These are phyloP conservation scores for Waltiozyma sp. DNA, from an alignment of 1,139 yeast species.

Conservation along the genomic window DNA sequence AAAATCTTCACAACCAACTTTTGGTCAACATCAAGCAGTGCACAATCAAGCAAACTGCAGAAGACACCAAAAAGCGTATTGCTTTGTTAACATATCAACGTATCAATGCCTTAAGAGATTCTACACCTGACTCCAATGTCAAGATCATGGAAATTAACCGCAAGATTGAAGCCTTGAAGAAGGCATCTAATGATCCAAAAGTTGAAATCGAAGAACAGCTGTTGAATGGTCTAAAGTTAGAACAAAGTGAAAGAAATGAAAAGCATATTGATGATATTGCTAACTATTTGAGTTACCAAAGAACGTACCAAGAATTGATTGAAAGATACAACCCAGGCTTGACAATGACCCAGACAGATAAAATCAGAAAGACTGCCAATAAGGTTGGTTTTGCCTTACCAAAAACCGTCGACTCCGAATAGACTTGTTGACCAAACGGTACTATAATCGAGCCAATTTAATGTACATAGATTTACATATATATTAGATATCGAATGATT, in stretches of 20 bases:
- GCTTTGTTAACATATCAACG: slow-evolving; percentile 45
- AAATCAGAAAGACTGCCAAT: slow-evolving; percentile 68
- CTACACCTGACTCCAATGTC: slow-evolving; percentile 7
- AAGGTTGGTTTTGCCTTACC: slow-evolving; percentile 74
- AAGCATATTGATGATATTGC: slow-evolving; percentile 22
- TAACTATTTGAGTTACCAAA: slow-evolving; percentile 59
- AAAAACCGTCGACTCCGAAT: slow-evolving; percentile 1
- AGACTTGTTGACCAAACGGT: too few species aligned
- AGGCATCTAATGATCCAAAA: slow-evolving; percentile 17
- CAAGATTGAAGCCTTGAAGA: slow-evolving; percentile 23
- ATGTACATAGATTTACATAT: not conserved
- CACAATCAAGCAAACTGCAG: slow-evolving; percentile 31
- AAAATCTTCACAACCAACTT: slow-evolving; percentile 32
- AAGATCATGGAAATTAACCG: slow-evolving; percentile 23
- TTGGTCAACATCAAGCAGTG: slow-evolving; percentile 33
- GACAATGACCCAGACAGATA: slow-evolving; percentile 65
- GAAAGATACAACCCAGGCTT: slow-evolving; percentile 85
- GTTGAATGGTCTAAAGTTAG: slow-evolving; percentile 8
- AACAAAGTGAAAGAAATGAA: slow-evolving; percentile 10
- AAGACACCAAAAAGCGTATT: slow-evolving; percentile 36
- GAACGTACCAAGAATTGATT: slow-evolving; percentile 65
- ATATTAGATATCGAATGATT: too few species aligned
- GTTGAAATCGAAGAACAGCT: slow-evolving; percentile 9
- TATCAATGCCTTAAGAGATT: slow-evolving; percentile 29
- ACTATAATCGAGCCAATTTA: too few species aligned